A percentile compares a stretch with the other conserved stretches of the same genome.
phyloP scores from a whole-genome alignment of 345 rosid genomes.

The Eucalyptus albens region DNA sequence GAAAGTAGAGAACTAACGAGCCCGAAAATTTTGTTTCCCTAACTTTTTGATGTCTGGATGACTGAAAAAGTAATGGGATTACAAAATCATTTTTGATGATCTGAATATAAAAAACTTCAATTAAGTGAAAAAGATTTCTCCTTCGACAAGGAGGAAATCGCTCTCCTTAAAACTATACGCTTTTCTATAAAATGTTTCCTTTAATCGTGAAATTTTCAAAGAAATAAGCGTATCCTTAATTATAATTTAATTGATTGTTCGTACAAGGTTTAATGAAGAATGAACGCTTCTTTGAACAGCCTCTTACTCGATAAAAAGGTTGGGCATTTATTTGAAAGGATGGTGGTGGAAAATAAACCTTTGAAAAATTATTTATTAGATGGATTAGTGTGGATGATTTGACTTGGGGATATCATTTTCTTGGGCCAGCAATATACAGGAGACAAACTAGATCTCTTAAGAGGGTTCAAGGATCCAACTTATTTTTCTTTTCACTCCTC shows the following conservation, averaged over 20 bases:
- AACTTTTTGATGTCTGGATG: background rate
- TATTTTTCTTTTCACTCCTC: background rate
- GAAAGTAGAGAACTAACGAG: background rate
- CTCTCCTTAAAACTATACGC: background rate
- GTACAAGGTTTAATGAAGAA: background rate
- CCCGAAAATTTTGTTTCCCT: background rate
- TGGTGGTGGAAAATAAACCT: background rate
- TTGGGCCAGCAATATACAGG: background rate
- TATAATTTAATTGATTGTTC: background rate
- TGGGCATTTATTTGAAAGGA: background rate
- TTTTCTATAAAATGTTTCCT: fast-evolving
- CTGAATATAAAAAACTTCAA: background rate
- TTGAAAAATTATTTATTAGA: background rate
- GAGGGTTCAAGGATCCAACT: background rate
- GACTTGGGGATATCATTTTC: background rate
- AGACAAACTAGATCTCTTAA: background rate
- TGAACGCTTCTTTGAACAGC: fast-evolving
- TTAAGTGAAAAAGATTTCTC: fast-evolving
- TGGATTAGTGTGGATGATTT: background rate
- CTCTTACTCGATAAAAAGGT: background rate
- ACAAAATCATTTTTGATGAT: background rate
- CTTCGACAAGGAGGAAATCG: background rate
- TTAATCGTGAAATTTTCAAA: background rate
- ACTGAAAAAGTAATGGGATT: background rate
- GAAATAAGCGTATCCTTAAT: fast-evolving